Percentiles rank a stretch among this genome's conserved stretches.
Evolutionary conservation across 345 rosid genomes (phyloP).

Genomic region (Excoecaria agallocha): DNA sequence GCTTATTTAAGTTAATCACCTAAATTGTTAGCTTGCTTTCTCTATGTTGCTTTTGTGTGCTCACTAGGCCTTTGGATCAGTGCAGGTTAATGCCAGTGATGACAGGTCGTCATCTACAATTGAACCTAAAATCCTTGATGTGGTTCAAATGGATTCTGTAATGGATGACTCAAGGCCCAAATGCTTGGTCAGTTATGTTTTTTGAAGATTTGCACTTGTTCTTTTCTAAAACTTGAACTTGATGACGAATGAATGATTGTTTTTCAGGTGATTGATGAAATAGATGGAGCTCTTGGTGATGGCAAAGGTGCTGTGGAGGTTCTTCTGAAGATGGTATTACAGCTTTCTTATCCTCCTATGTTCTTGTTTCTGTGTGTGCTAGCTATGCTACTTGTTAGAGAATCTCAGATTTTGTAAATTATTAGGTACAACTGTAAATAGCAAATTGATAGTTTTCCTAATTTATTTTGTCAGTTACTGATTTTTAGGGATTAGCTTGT

Average conservation of each 20-base stretch:
- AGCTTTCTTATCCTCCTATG: constrained; percentile 11
- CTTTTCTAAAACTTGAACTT: constrained; percentile 2
- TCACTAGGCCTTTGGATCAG: constrained; percentile 20
- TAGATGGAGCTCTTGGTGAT: constrained; percentile 96
- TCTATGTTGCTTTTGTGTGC: neutral
- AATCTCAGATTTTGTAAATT: too few relatives aligned
- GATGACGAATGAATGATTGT: constrained; percentile 20
- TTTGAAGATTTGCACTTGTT: constrained; percentile 10
- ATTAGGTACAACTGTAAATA: too few relatives aligned
- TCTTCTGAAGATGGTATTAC: constrained; percentile 80
- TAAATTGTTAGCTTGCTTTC: neutral
- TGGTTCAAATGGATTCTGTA: constrained; percentile 96
- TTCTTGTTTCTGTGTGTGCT: constrained; percentile 13
- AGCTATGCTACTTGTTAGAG: neutral
- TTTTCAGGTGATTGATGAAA: constrained; percentile 93
- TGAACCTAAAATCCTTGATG: constrained; percentile 92
- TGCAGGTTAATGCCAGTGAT: constrained; percentile 95
- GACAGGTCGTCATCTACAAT: constrained; percentile 81
- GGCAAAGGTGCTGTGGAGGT: constrained; percentile 98
- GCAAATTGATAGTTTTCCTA: too few relatives aligned
- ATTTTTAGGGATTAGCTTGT: too few relatives aligned
- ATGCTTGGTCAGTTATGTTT: constrained; percentile 65
- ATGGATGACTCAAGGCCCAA: constrained; percentile 84
- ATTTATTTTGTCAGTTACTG: too few relatives aligned
- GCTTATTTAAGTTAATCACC: neutral